Conservation (phyloP, 768 basidiomycete species). For the Amanita fuliginea region DNA sequence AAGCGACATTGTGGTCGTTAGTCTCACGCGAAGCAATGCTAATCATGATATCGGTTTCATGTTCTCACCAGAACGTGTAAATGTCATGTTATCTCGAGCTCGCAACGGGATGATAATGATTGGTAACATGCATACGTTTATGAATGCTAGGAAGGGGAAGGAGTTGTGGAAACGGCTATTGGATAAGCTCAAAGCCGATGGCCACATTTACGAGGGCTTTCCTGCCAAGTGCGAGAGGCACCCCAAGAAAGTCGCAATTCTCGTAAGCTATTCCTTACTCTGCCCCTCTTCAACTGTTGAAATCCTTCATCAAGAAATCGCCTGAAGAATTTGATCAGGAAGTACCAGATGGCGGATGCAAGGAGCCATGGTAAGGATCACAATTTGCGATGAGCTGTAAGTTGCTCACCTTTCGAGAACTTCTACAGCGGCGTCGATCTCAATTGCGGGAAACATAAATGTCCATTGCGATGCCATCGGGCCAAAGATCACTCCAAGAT, state of each 20-base stretch:
- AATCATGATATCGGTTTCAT: conserved; percentile 58
- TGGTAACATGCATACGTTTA: conserved; percentile 53
- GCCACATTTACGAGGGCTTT: conserved; percentile 47
- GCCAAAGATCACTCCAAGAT: conserved; percentile 42
- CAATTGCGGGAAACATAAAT: conserved; percentile 40
- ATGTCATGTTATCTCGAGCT: conserved; percentile 61
- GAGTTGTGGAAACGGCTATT: conserved; percentile 44
- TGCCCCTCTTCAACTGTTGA: background rate
- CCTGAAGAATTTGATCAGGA: conserved; percentile 38
- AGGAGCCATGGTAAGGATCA: conserved; percentile 41
- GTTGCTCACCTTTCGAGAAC: background rate
- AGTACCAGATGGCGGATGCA: conserved; percentile 56
- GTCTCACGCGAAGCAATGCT: conserved; percentile 49
- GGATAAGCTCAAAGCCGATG: conserved; percentile 24
- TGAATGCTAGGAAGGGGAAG: conserved; percentile 34
- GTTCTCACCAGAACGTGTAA: conserved; percentile 57
- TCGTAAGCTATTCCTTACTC: conserved; percentile 15
- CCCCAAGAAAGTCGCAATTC: conserved; percentile 23
- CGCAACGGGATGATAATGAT: conserved; percentile 55
- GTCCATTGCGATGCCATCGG: conserved; percentile 54
- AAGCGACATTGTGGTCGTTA: conserved; percentile 54
- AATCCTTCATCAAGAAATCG: background rate
- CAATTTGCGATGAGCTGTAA: background rate
- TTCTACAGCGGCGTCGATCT: conserved; percentile 33
- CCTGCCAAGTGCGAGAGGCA: conserved; percentile 52